These are phyloP conservation scores for Zalerion maritima DNA, from an alignment of 495 filamentous ascomycete species.

Conservation along the genomic window DNA sequence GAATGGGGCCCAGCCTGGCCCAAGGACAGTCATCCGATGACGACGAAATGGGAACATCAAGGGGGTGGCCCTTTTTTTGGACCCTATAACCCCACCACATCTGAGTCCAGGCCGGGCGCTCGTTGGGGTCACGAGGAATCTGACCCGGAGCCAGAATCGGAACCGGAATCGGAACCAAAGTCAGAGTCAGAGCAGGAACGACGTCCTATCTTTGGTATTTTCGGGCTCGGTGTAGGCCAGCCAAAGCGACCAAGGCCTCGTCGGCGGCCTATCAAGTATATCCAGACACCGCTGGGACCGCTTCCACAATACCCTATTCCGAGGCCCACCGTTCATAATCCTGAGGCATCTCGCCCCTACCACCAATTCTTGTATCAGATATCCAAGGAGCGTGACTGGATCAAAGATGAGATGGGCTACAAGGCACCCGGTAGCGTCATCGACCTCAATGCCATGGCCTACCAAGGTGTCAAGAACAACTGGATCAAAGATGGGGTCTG, in stretches of 20 bases:
- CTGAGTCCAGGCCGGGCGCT: too few species aligned
- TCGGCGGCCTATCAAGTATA: too few species aligned
- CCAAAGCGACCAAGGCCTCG: too few species aligned
- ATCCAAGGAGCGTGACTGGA: slow-evolving; percentile 7
- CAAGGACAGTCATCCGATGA: too few species aligned
- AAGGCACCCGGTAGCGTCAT: not conserved
- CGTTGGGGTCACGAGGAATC: slow-evolving; percentile 10
- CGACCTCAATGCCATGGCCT: slow-evolving; percentile 7
- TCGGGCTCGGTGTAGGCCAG: too few species aligned
- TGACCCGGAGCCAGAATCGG: not conserved
- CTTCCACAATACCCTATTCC: not conserved
- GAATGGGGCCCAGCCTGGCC: too few species aligned
- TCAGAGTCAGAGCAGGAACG: too few species aligned
- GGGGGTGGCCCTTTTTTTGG: too few species aligned
- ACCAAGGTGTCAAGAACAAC: slow-evolving; percentile 7
- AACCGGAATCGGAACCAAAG: slow-evolving; percentile 1
- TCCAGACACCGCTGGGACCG: too few species aligned
- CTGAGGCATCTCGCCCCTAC: slow-evolving; percentile 9
- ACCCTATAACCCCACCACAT: too few species aligned
- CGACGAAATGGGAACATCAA: not conserved
- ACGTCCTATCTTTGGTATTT: too few species aligned
- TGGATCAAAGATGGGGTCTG: slow-evolving; percentile 7
- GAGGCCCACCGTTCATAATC: slow-evolving; percentile 2
- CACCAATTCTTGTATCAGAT: slow-evolving; percentile 10
- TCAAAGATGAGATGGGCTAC: slow-evolving; percentile 1